Evolutionary conservation across 352 stramenopile genomes (phyloP).

Genomic region (Blastocystis sp.): DNA sequence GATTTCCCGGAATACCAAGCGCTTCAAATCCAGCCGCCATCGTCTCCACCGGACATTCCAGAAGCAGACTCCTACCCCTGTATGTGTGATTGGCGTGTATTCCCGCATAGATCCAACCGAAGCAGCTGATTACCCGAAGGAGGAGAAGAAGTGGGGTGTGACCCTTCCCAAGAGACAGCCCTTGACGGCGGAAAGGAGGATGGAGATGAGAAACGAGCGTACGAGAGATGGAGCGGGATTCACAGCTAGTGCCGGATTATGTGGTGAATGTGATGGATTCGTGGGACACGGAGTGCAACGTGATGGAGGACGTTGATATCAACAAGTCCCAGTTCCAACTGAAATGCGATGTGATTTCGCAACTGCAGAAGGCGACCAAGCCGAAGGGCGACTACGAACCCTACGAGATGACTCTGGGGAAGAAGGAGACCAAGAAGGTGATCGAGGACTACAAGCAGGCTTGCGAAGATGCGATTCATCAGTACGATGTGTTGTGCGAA

Average conservation of each 20-base stretch:
- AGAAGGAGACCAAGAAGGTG: background rate
- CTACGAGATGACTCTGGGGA: background rate
- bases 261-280: background rate
- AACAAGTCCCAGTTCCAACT: background rate
- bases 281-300: background rate
- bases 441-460: background rate
- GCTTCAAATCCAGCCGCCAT: background rate
- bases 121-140: no score
- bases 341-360: background rate
- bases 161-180: background rate
- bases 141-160: background rate
- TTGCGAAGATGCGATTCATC: background rate
- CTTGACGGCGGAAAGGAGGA: background rate
- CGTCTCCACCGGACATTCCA: background rate
- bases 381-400: background rate
- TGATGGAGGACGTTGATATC: background rate
- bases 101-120: no score
- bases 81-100: background rate
- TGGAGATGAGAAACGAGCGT: background rate
- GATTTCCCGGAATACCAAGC: constrained; percentile 25
- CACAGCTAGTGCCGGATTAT: background rate
- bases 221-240: background rate
- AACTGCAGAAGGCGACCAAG: background rate
- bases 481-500: constrained; percentile 1
- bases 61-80: background rate